Base-by-base conservation (phyloP, 257 asterid genomes). In the Penstemon davidsonii region DNA sequence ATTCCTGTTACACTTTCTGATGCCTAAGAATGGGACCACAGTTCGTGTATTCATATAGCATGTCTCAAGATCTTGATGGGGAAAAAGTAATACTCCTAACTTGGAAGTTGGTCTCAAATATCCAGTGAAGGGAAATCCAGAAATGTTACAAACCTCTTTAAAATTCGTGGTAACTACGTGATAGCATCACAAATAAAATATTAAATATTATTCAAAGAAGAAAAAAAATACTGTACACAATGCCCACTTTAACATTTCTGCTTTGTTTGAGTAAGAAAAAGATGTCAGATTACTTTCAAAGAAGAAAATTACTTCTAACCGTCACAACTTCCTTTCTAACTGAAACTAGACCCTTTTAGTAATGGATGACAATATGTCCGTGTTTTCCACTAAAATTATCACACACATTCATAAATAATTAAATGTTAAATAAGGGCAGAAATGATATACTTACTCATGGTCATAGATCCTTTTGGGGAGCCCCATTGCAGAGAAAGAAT, bases 391-490 rank as follows among this genome's bases (percentile, higher is more conserved):
- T 38, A 41, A 9, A 42, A 40, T 69, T 70, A 44, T 53, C 38
- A 40, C 44, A 41, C 41, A 40, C 60, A 40, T 15, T 46, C 53
- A 19, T 12, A 36, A 4, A 42, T 25, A 46, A 15, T 15, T 49
- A 49, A 61, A 52, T 37, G 37, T 19, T 3, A 55, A 67, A 43
- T 43, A 57, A 41, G 51, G 55, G 43, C 9, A 8, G 44, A 68
- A 59, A 47, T 33, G 7, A 52, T 52, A 10, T 56, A 73, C 99
- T 82, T 74, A 94, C 99, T 94, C 99, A 64, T 94, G 99, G 76
- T 87, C 99, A 75, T 81, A 71, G 44, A 94, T 91, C 68, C 74
- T 82, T 76, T 77, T 79, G 54, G 94, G 97, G 80, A 90, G 91
- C 77, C 92, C 97, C 40, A 77, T 19, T 37, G 75, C 71, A 58